Base-by-base conservation (phyloP, 345 rosid genomes). In the Passiflora organensis region DNA sequence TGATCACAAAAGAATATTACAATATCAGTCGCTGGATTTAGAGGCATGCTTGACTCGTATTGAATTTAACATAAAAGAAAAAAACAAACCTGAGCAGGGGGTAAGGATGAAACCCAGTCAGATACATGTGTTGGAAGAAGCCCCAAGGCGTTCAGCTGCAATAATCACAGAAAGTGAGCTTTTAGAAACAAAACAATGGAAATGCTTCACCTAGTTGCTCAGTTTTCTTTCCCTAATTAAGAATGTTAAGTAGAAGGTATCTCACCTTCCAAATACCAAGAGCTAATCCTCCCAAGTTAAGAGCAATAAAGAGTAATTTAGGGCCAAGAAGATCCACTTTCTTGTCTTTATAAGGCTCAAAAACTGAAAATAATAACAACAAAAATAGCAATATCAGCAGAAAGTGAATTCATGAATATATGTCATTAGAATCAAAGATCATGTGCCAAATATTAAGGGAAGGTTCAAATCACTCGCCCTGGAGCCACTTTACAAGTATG, bases 211-310 rank as follows among this genome's bases (percentile, higher is more conserved):
- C 22, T 16, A 5, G 9, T 49, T 51, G 15, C 10, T 34, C 25
- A 19, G 13, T 48, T 66, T 13, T 20, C 42, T 8, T 34, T 51
- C 32, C 41, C 22, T 17, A 2, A 34, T 28, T 44, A 32, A 39
- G 22, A 21, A 32, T 15, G 48, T 15, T 4, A 41, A 11, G 52
- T n/a, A 52, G 52, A 45, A 44, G 17, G 44, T 21, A 61, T 60
- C 67, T 80, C n/a, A 86, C 99, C 95, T 94, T 94, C 99, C 99
- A 94, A 71, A 94, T 68, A 64, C 99, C 99, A 69, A 94, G 80
- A 45, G 85, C 89, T 68, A 94, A 62, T 38, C 96, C 99, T 21
- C 94, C 97, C 71, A 89, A 71, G 70, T 94, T 94, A 59, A 94
- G 88, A 65, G 97, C 95, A 56, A 94, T 80, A 75, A 81, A 94